Evolutionary conservation across 352 stramenopile genomes (phyloP).

Genomic region (Globisporangium viniferum): DNA sequence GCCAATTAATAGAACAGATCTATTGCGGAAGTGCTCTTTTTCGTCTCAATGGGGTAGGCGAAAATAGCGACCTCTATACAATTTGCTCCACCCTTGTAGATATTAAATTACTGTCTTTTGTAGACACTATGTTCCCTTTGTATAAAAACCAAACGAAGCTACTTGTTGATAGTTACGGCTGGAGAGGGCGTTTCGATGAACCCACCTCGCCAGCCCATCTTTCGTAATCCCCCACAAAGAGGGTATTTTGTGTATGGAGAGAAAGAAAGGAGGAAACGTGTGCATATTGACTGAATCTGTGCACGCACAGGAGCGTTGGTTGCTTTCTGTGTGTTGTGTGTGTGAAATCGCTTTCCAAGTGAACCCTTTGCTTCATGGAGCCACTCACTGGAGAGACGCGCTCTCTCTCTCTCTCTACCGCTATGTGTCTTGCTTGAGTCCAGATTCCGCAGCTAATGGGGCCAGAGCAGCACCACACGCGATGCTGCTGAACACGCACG

Average conservation of each 20-base stretch:
- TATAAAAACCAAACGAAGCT: too few relatives aligned
- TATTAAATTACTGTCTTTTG: too few relatives aligned
- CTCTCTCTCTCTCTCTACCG: too few relatives aligned
- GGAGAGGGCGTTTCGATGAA: not conserved
- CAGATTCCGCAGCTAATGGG: not conserved
- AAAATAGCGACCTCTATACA: too few relatives aligned
- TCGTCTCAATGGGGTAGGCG: not conserved
- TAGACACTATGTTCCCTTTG: too few relatives aligned
- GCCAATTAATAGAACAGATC: constrained; percentile 6
- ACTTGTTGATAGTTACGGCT: too few relatives aligned
- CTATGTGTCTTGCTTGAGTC: not conserved
- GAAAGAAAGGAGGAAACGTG: not conserved
- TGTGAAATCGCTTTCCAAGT: not conserved
- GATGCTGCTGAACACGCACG: not conserved
- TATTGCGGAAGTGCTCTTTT: not conserved
- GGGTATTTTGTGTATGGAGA: not conserved
- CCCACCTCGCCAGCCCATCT: not conserved
- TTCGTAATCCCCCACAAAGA: too few relatives aligned
- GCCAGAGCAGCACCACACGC: not conserved
- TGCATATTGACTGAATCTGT: not conserved
- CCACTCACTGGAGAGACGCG: too few relatives aligned
- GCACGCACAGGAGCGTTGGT: not conserved
- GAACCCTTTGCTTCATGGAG: too few relatives aligned
- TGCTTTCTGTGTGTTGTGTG: not conserved
- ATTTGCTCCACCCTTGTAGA: too few relatives aligned